Conservation (phyloP, 176 grass and related monocot genomes). For the Aegilops longissima region DNA sequence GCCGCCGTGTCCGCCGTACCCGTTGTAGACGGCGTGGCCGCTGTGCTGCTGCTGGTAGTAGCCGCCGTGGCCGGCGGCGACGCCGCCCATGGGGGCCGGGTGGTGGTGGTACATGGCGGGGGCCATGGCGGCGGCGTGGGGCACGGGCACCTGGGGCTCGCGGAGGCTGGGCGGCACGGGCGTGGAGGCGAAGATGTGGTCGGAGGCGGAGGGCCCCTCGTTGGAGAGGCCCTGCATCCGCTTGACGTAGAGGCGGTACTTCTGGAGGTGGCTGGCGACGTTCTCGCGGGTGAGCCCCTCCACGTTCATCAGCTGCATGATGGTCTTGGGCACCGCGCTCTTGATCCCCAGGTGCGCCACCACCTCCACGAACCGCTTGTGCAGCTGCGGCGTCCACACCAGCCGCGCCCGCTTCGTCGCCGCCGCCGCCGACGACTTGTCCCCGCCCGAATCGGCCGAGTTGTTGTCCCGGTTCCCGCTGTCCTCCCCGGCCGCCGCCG, state of each 20-base stretch:
- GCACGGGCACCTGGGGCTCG: slow-evolving; percentile 30
- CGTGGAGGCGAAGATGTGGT: slow-evolving; percentile 60
- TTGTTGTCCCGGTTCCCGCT: neutral
- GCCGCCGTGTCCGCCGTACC: neutral
- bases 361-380: slow-evolving; percentile 95
- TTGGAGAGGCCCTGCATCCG: slow-evolving; percentile 67
- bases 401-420: slow-evolving; percentile 51
- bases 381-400: slow-evolving; percentile 95
- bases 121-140: slow-evolving; percentile 15
- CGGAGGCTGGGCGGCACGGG: slow-evolving; percentile 45
- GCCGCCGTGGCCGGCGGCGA: neutral
- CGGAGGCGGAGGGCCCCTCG: slow-evolving; percentile 42
- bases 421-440: neutral
- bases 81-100: slow-evolving; percentile 18
- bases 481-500: slow-evolving; percentile 2
- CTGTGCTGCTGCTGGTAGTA: neutral
- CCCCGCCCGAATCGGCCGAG: slow-evolving; percentile 22
- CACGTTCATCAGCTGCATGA: slow-evolving; percentile 99
- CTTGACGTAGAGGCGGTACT: slow-evolving; percentile 87
- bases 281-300: slow-evolving; percentile 86
- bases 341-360: slow-evolving; percentile 92
- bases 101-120: slow-evolving; percentile 34
- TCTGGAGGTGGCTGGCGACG: slow-evolving; percentile 91
- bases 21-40: slow-evolving; percentile 2
- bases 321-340: slow-evolving; percentile 89